Base-by-base conservation (phyloP, 306 rosid genomes). In the Boehmeria nivea region DNA sequence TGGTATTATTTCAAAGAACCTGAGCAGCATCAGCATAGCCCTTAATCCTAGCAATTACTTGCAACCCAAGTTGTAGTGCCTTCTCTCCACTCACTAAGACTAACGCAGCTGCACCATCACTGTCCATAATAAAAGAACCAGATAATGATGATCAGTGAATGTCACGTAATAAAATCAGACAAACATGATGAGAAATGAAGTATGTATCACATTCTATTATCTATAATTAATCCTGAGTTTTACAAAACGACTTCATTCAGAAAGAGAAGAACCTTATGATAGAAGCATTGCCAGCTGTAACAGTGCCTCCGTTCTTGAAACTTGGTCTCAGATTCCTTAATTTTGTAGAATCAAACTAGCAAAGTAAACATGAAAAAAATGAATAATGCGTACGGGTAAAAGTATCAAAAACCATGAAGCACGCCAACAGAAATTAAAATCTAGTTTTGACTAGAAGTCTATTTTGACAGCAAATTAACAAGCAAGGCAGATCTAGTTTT, bases 251-350 rank as follows among this genome's bases (percentile, higher is more conserved):
- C 36, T 10, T n/a, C n/a, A n/a, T n/a, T n/a, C 37, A 46, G 40
- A 38, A 45, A 54, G 43, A 18, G 38, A 36, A 38, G 6, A 26
- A 80, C 95, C 95, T 87, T 64, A 86, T 83, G 54, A 57, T 76
- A 68, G 98, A 90, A 64, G 95, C 95, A 80, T 87, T 90, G 66
- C 95, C 95, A 74, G 94, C 98, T 27, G 91, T 87, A 46, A 90
- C 95, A 55, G 95, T 60, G 62, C 94, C 97, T 21, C 88, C 88
- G 54, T 51, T 72, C 79, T 82, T 87, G 60, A 90, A 90, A 82
- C 82, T 87, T 47, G 98, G 89, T 65, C 75, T 82, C 44, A 90
- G 94, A 70, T 76, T 86, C 71, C 66, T 76, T 68, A 90, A 71
- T 66, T 87, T 90, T 22, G 75, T 77, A 72, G 91, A 83, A 90